Conservation (phyloP, 257 asterid species). For the Gentiana macrophylla region DNA sequence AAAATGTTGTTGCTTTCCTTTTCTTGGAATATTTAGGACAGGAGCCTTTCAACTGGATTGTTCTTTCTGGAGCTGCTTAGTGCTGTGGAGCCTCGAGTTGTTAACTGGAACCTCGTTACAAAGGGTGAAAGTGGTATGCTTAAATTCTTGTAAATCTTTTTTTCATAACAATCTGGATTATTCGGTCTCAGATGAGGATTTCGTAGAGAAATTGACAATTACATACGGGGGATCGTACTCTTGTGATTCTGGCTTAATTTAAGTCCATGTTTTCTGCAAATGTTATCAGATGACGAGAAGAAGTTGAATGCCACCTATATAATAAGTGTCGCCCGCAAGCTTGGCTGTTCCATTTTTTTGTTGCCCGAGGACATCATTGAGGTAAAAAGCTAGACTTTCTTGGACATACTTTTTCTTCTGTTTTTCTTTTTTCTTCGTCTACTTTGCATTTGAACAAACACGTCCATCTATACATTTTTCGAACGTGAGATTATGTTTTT, state of each 20-base stretch:
- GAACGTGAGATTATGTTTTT: conserved; percentile 5
- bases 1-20: conserved; percentile 1
- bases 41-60: conserved; percentile 76
- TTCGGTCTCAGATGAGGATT: no score
- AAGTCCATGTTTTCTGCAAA: conserved; percentile 2
- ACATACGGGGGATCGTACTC: no score
- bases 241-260: no score
- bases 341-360: conserved; percentile 93
- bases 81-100: conserved; percentile 94
- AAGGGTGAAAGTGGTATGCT: conserved; percentile 85
- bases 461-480: no score
- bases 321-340: conserved; percentile 94
- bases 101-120: conserved; percentile 93
- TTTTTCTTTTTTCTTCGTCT: neutral
- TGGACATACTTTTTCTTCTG: no score
- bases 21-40: conserved; percentile 47
- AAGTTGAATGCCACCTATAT: conserved; percentile 94
- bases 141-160: conserved; percentile 6
- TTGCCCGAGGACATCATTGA: conserved; percentile 96
- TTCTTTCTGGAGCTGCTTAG: conserved; percentile 93
- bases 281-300: conserved; percentile 63
- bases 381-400: conserved; percentile 30
- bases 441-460: neutral
- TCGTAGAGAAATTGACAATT: no score
- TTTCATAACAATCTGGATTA: no score